Conservation (phyloP, 1,284 basidiomycete genomes). For the Coriolopsis trogii region DNA sequence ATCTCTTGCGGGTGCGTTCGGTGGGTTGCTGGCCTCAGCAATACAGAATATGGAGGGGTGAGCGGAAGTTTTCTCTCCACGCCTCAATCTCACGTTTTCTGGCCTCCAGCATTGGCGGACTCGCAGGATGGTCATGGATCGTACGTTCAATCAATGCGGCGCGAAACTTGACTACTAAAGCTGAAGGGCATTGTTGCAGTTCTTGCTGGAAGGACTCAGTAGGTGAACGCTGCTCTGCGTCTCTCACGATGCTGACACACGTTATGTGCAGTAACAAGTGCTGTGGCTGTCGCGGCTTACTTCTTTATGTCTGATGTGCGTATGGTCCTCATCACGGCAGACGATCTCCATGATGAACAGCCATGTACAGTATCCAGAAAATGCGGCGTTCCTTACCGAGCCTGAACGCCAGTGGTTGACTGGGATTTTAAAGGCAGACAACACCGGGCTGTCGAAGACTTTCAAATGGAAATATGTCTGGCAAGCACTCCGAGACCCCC, state of each 20-base stretch:
- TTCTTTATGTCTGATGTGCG: constrained; percentile 38
- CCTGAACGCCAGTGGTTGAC: constrained; percentile 30
- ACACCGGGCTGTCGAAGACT: constrained; percentile 14
- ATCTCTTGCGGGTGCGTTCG: constrained; percentile 46
- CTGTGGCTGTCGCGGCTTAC: constrained; percentile 39
- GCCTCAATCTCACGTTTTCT: too few species aligned
- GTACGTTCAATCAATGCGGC: too few species aligned
- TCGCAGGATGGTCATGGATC: too few species aligned
- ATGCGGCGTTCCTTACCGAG: constrained; percentile 24
- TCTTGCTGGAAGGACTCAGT: too few species aligned
- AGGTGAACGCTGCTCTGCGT: background rate
- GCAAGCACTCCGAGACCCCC: constrained; percentile 30
- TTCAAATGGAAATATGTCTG: constrained; percentile 30
- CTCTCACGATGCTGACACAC: background rate
- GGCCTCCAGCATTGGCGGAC: too few species aligned
- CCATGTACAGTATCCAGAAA: constrained; percentile 34
- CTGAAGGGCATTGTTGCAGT: too few species aligned
- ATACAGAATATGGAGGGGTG: background rate
- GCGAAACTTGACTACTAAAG: too few species aligned
- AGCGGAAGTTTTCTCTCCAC: background rate
- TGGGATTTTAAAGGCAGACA: constrained; percentile 34
- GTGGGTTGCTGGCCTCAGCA: constrained; percentile 51
- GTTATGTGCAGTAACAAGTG: constrained; percentile 10
- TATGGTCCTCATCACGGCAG: background rate
- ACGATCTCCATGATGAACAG: background rate